Percentiles rank a stretch among this genome's conserved stretches.
These are phyloP conservation scores for Fraxinus floribunda DNA, from an alignment of 305 asterid species.

Conservation along the genomic window DNA sequence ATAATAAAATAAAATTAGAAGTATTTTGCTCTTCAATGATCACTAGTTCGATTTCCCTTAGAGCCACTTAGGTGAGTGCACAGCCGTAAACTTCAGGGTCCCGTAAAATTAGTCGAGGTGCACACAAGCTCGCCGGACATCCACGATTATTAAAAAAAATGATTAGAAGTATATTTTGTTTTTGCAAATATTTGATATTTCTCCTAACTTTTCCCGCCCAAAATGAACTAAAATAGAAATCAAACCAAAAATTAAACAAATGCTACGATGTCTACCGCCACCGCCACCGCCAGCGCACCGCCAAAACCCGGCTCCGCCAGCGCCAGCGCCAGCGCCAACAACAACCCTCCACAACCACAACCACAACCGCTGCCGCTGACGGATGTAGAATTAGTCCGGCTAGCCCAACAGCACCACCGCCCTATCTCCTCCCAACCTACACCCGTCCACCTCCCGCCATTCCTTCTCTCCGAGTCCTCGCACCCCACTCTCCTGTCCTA, in stretches of 20 bases:
- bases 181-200: too few species aligned
- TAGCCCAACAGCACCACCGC: constrained; percentile 45
- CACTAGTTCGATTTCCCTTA: too few species aligned
- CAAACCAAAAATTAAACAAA: not conserved
- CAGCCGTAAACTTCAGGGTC: too few species aligned
- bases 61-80: too few species aligned
- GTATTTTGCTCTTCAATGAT: not conserved
- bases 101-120: too few species aligned
- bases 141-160: too few species aligned
- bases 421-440: constrained; percentile 40
- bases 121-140: too few species aligned
- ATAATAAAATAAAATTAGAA: too few species aligned
- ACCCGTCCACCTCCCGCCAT: constrained; percentile 41
- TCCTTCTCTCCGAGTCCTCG: constrained; percentile 52
- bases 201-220: constrained; percentile 35
- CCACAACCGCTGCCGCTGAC: constrained; percentile 38
- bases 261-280: constrained; percentile 25
- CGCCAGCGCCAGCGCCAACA: not conserved
- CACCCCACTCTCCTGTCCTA: constrained; percentile 56
- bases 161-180: too few species aligned
- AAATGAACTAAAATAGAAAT: not conserved
- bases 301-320: constrained; percentile 30
- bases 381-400: constrained; percentile 54
- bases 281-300: too few species aligned
- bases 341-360: constrained; percentile 25